A percentile compares a stretch with the other conserved stretches of the same genome.
Conservation (phyloP, 1,284 basidiomycete genomes). For the Sanghuangporus sanghuang region DNA sequence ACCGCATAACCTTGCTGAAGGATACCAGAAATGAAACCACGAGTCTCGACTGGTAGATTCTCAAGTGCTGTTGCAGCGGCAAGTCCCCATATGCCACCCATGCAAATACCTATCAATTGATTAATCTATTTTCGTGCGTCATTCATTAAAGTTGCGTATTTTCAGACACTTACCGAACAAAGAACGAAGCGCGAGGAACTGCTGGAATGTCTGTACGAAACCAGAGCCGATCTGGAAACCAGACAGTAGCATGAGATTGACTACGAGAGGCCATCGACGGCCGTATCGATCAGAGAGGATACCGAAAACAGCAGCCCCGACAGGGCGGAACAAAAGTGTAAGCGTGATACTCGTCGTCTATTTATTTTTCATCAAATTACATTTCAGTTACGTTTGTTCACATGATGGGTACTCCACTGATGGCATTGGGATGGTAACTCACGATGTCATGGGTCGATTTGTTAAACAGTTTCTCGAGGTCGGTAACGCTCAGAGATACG, state of each 20-base stretch:
- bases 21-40: constrained; percentile 84
- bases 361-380: neutral
- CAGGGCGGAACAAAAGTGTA: constrained; percentile 85
- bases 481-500: constrained; percentile 67
- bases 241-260: constrained; percentile 70
- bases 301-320: constrained; percentile 83
- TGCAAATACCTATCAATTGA: constrained; percentile 46
- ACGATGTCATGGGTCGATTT: constrained; percentile 48
- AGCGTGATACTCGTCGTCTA: constrained; percentile 86
- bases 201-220: constrained; percentile 61
- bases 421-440: constrained; percentile 23
- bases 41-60: constrained; percentile 81
- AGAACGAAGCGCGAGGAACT: constrained; percentile 71
- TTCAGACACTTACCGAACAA: constrained; percentile 53
- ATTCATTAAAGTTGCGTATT: neutral
- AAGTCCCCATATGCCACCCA: constrained; percentile 86
- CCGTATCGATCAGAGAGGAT: constrained; percentile 82
- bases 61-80: constrained; percentile 78
- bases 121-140: neutral
- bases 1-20: constrained; percentile 67
- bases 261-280: constrained; percentile 87
- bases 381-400: neutral
- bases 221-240: constrained; percentile 75
- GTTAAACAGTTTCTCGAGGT: constrained; percentile 50
- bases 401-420: neutral